Evolutionary conservation across 768 basidiomycete species (phyloP).

Genomic region (Ramaria rubella): DNA sequence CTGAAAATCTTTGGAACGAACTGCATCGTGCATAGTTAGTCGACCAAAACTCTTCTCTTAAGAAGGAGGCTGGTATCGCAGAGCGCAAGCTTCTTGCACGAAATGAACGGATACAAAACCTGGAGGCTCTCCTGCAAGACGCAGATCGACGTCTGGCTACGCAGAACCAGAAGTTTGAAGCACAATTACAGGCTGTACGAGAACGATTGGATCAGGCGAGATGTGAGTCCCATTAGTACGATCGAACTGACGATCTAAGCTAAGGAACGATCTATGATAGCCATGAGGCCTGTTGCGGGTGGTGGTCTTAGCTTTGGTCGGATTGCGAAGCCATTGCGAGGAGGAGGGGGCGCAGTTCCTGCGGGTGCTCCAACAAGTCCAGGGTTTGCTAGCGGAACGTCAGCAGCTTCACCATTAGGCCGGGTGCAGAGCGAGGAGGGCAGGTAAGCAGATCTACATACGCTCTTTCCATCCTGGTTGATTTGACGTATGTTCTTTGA

Average conservation of each 20-base stretch:
- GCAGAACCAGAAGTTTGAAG: constrained; percentile 94
- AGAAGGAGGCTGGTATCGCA: constrained; percentile 95
- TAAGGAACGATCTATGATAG: constrained; percentile 31
- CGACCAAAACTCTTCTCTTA: constrained; percentile 93
- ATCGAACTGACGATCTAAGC: neutral
- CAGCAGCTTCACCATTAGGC: constrained; percentile 49
- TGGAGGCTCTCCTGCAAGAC: constrained; percentile 88
- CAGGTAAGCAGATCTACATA: constrained; percentile 29
- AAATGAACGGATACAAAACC: constrained; percentile 95
- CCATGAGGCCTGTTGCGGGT: constrained; percentile 69
- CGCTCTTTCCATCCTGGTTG: constrained; percentile 10
- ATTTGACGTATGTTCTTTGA: constrained; percentile 13
- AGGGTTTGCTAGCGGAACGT: constrained; percentile 37
- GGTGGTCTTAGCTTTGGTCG: constrained; percentile 81
- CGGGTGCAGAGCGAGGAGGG: constrained; percentile 75
- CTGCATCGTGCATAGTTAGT: too few relatives aligned
- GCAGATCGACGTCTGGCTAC: constrained; percentile 88
- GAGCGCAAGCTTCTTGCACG: constrained; percentile 94
- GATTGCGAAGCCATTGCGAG: constrained; percentile 94
- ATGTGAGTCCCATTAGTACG: constrained; percentile 45
- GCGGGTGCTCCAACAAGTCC: constrained; percentile 36
- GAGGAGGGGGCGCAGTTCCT: constrained; percentile 64
- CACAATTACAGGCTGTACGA: constrained; percentile 85
- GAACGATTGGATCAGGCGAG: constrained; percentile 89
- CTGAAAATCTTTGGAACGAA: constrained; percentile 2